These are phyloP conservation scores for Sonneratia caseolaris DNA, from an alignment of 345 rosid genomes.

Conservation along the genomic window DNA sequence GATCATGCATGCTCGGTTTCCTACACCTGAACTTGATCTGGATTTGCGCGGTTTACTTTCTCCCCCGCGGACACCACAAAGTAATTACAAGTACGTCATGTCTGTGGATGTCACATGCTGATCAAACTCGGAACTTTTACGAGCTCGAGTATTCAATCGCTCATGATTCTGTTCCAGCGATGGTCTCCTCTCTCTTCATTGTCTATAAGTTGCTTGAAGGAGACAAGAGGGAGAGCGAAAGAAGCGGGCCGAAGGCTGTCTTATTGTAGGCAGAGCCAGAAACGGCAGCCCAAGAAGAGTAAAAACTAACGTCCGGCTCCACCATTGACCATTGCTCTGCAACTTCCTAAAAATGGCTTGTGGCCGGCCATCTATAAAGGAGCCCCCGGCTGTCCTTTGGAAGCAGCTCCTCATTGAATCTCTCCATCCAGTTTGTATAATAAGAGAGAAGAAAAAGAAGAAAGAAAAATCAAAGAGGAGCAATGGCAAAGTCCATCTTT, in stretches of 20 bases:
- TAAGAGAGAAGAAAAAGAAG: not conserved
- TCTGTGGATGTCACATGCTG: not conserved
- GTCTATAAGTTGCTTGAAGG: not conserved
- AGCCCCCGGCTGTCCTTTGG: not conserved
- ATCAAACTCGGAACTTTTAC: not conserved
- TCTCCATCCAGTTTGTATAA: constrained; percentile 1
- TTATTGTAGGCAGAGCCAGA: not conserved
- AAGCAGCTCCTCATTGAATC: not conserved
- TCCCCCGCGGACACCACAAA: no score
- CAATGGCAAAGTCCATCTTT: constrained; percentile 35
- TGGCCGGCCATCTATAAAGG: not conserved
- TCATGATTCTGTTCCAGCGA: no score
- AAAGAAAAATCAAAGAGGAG: not conserved
- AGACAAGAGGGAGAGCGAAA: not conserved
- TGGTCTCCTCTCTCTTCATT: no score
- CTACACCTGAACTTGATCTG: no score
- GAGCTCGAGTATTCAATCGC: not conserved
- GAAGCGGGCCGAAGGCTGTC: constrained; percentile 5
- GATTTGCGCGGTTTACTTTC: no score
- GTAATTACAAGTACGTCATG: no score
- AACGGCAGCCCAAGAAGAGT: not conserved
- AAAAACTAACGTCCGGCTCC: not conserved
- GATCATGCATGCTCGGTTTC: no score
- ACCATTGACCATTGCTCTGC: not conserved
- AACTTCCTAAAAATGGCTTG: constrained; percentile 5